Percentiles rank a stretch among this genome's conserved stretches.
Conservation (phyloP, 257 asterid genomes). For the Buddleja alternifolia region DNA sequence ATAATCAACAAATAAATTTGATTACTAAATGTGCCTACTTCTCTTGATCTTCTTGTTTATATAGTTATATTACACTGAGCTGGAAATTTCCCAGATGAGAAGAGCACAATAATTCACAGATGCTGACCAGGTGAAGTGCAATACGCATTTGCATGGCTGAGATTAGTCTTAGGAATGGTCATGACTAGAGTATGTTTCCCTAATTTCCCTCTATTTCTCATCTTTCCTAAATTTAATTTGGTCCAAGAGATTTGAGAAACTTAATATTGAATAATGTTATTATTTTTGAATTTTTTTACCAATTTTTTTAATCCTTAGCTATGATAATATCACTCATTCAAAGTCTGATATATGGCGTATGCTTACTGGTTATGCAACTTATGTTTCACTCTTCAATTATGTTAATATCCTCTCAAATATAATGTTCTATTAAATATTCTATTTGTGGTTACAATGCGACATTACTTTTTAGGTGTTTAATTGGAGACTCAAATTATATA, state of each 20-base stretch:
- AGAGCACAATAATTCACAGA: neutral
- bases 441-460: too few species aligned
- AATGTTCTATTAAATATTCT: too few species aligned
- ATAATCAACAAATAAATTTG: neutral
- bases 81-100: neutral
- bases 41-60: neutral
- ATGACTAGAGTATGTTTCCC: conserved; percentile 32
- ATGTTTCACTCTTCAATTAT: too few species aligned
- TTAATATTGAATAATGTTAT: neutral
- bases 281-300: neutral
- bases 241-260: conserved; percentile 35
- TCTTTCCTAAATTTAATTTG: conserved; percentile 45
- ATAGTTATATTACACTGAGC: neutral
- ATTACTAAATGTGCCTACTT: neutral
- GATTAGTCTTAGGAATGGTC: conserved; percentile 36
- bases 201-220: conserved; percentile 39
- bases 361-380: too few species aligned
- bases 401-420: too few species aligned
- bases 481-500: too few species aligned
- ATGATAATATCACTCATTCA: too few species aligned
- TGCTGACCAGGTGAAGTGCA: conserved; percentile 18
- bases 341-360: too few species aligned
- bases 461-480: too few species aligned
- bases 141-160: conserved; percentile 40
- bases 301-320: too few species aligned